Evolutionary conservation across 306 rosid species (phyloP).

Genomic region (Parietaria judaica): DNA sequence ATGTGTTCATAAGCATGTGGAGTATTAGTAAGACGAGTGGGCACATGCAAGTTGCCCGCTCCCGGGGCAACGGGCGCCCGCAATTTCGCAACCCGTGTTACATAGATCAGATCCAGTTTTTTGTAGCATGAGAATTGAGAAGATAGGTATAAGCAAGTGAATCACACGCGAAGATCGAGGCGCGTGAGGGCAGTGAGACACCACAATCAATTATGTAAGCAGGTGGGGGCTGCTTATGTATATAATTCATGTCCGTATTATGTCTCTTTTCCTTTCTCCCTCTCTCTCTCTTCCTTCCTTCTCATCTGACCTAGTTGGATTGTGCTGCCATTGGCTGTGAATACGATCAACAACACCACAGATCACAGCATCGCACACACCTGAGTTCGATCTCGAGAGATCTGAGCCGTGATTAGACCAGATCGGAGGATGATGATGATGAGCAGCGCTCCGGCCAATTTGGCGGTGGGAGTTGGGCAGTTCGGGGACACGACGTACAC

Average conservation of each 20-base stretch:
- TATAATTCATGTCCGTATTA: conserved; percentile 78
- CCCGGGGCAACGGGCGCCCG: too few relatives aligned
- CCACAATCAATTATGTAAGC: conserved; percentile 31
- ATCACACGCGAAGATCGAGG: neutral
- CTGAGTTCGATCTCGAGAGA: neutral
- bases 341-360: neutral
- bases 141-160: neutral
- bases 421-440: neutral
- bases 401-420: too few relatives aligned
- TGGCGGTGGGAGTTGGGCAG: conserved; percentile 43
- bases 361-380: neutral
- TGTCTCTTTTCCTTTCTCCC: conserved; percentile 38
- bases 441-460: conserved; percentile 19
- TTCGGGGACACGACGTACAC: conserved; percentile 97
- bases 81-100: too few relatives aligned
- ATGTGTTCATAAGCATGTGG: too few relatives aligned
- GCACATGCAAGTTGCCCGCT: too few relatives aligned
- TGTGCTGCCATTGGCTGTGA: neutral
- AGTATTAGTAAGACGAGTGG: too few relatives aligned
- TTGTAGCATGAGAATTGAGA: too few relatives aligned
- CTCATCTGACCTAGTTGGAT: neutral
- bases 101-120: too few relatives aligned
- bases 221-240: conserved; percentile 62
- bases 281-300: neutral
- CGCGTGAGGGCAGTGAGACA: neutral